These are phyloP conservation scores for Didymellaceae sp. DNA, from an alignment of 2,329 filamentous ascomycete species.

Conservation along the genomic window DNA sequence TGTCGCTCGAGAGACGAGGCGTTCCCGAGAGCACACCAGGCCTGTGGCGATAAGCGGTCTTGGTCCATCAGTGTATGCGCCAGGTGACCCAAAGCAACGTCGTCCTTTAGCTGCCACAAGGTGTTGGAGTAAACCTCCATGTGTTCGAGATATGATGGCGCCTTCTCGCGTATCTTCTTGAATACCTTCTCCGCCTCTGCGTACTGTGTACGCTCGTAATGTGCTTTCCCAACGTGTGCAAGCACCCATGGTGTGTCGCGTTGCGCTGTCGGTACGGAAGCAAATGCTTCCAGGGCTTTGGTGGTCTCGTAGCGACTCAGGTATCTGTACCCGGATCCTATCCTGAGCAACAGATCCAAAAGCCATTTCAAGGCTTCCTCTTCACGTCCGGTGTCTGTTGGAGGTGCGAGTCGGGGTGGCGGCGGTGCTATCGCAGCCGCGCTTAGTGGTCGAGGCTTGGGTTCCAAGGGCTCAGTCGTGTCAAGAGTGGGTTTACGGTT, in stretches of 20 bases:
- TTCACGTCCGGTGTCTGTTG: slow-evolving; percentile 68
- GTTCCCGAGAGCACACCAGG: slow-evolving; percentile 95
- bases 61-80: slow-evolving; percentile 88
- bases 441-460: slow-evolving; percentile 53
- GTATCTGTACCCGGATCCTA: slow-evolving; percentile 80
- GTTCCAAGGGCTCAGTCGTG: slow-evolving; percentile 73
- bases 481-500: slow-evolving; percentile 78
- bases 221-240: slow-evolving; percentile 85
- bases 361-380: slow-evolving; percentile 79
- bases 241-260: slow-evolving; percentile 94
- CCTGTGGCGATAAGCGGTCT: slow-evolving; percentile 87
- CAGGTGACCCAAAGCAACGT: slow-evolving; percentile 88
- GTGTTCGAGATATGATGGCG: slow-evolving; percentile 84
- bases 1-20: slow-evolving; percentile 91
- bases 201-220: slow-evolving; percentile 90
- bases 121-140: slow-evolving; percentile 99
- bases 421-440: slow-evolving; percentile 36
- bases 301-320: slow-evolving; percentile 79
- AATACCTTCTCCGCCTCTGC: slow-evolving; percentile 87
- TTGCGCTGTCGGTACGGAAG: slow-evolving; percentile 73
- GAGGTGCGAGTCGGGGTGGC: slow-evolving; percentile 46
- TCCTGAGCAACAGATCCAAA: slow-evolving; percentile 79
- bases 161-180: slow-evolving; percentile 75
- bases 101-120: slow-evolving; percentile 96
- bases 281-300: slow-evolving; percentile 77